These are phyloP conservation scores for Cucumis melo DNA, from an alignment of 306 rosid genomes.

Conservation along the genomic window DNA sequence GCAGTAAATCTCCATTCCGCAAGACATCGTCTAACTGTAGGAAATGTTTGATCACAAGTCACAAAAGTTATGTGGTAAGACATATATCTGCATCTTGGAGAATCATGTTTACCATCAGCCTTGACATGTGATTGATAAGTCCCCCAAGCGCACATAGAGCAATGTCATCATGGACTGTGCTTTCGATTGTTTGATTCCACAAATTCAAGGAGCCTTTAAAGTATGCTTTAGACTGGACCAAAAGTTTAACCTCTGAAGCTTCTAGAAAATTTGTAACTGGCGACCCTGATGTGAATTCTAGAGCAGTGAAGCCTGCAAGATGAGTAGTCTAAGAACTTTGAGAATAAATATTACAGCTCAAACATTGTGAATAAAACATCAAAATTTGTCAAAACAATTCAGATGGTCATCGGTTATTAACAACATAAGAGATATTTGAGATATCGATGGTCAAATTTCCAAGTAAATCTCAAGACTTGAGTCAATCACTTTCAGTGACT, in stretches of 20 bases:
- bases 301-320: conserved; percentile 48
- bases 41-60: background rate
- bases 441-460: background rate
- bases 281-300: conserved; percentile 54
- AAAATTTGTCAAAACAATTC: background rate
- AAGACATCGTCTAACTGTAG: conserved; percentile 65
- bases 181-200: conserved; percentile 37
- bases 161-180: conserved; percentile 36
- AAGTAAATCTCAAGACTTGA: background rate
- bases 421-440: background rate
- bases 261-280: conserved; percentile 29
- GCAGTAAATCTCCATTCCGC: conserved; percentile 55
- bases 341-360: background rate
- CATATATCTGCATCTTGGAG: background rate
- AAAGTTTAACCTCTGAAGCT: conserved; percentile 45
- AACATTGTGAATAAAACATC: background rate
- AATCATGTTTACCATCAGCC: conserved; percentile 63
- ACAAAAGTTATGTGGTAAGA: background rate
- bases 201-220: conserved; percentile 57
- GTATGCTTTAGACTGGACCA: conserved; percentile 52
- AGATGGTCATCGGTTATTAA: background rate
- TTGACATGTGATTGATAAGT: conserved; percentile 63
- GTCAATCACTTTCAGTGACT: background rate
- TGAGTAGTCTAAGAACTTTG: background rate
- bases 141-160: conserved; percentile 64